Evolutionary conservation across 495 filamentous ascomycete genomes (phyloP).

Genomic region (Aspergillus kassunensis): DNA sequence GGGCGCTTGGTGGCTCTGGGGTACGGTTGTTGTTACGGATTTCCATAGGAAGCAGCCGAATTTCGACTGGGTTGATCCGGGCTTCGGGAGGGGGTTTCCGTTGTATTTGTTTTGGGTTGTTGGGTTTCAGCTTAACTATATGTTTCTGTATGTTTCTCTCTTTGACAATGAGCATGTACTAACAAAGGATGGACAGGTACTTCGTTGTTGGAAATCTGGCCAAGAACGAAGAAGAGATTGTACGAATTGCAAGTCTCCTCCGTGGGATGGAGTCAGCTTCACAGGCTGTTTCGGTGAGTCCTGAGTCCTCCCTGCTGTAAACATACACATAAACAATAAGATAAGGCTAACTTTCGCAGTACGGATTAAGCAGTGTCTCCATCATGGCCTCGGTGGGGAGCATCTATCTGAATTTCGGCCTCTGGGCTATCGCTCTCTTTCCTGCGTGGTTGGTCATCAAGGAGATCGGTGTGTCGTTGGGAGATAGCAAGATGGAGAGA

Average conservation of each 20-base stretch:
- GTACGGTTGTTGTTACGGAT: constrained; percentile 50
- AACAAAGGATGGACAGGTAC: constrained; percentile 35
- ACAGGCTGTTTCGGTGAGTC: constrained; percentile 50
- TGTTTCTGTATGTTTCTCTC: constrained; percentile 48
- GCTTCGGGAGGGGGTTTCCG: constrained; percentile 54
- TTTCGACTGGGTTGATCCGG: constrained; percentile 54
- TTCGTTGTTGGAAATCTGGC: constrained; percentile 60
- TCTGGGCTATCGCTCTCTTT: constrained; percentile 54
- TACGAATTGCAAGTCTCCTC: constrained; percentile 57
- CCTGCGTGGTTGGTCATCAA: constrained; percentile 58
- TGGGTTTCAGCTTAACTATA: constrained; percentile 62
- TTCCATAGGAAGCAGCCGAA: constrained; percentile 47
- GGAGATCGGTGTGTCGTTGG: constrained; percentile 42
- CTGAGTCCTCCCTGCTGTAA: not conserved
- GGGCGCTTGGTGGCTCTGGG: constrained; percentile 62
- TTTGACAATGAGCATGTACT: not conserved
- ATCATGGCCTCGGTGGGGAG: constrained; percentile 57
- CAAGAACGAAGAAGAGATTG: constrained; percentile 49
- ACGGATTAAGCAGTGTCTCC: constrained; percentile 52
- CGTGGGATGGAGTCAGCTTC: constrained; percentile 60
- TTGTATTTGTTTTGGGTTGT: constrained; percentile 56
- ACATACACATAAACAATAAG: not conserved
- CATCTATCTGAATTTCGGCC: constrained; percentile 59
- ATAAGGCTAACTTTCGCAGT: constrained; percentile 31
- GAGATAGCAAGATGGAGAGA: constrained; percentile 35